These are phyloP conservation scores for Dalbergia oliveri DNA, from an alignment of 306 rosid species.

Conservation along the genomic window DNA sequence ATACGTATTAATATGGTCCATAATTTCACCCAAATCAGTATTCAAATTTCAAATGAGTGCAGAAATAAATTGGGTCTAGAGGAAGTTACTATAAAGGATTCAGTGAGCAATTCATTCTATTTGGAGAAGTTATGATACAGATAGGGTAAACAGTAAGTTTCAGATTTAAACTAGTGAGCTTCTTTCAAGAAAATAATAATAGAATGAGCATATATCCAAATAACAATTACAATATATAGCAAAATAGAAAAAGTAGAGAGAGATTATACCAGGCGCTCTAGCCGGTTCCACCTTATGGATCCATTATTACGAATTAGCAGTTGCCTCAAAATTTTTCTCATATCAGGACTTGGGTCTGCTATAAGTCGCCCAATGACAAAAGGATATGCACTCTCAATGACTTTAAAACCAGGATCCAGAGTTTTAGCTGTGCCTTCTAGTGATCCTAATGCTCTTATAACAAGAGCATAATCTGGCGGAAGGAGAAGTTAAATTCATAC, in stretches of 20 bases:
- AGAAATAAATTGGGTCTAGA: conserved; percentile 16
- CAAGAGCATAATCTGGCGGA: conserved; percentile 98
- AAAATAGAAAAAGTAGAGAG: conserved; percentile 34
- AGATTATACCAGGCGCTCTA: conserved; percentile 82
- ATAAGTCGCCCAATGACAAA: conserved; percentile 93
- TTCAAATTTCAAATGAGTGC: conserved; percentile 36
- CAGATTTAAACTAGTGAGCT: conserved; percentile 14
- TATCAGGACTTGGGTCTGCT: conserved; percentile 93
- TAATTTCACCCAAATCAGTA: conserved; percentile 25
- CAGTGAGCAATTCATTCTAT: conserved; percentile 21
- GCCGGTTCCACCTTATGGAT: conserved; percentile 95
- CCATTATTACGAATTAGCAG: conserved; percentile 88
- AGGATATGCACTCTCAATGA: conserved; percentile 92
- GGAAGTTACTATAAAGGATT: not conserved
- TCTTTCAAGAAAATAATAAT: not conserved
- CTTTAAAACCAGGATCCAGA: conserved; percentile 93
- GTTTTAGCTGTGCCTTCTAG: conserved; percentile 96
- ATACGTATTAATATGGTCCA: conserved; percentile 24
- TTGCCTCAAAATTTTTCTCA: conserved; percentile 95
- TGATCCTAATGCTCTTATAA: conserved; percentile 93
- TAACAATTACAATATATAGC: conserved; percentile 23
- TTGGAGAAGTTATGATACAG: conserved; percentile 25
- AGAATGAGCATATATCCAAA: conserved; percentile 25
- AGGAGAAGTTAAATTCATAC: conserved; percentile 93
- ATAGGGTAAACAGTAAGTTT: conserved; percentile 1